Conservation (phyloP, 202 grass and related monocot species). For the Tripidium arundinaceum region DNA sequence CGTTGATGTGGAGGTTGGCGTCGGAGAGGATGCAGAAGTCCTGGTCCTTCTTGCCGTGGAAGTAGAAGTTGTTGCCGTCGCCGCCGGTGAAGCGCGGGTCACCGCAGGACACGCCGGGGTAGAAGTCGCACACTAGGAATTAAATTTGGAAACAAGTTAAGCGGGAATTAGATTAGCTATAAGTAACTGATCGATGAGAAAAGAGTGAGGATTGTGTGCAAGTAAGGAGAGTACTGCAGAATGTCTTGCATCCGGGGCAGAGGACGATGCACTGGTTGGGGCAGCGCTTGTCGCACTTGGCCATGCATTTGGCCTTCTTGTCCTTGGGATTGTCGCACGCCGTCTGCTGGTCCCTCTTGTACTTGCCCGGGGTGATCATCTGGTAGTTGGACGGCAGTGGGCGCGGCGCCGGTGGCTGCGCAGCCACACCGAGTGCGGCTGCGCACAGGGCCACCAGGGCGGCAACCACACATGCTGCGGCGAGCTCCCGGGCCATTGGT, state of each 20-base stretch:
- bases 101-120: slow-evolving; percentile 19
- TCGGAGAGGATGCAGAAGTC: slow-evolving; percentile 58
- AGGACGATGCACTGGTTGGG: slow-evolving; percentile 37
- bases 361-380: not conserved
- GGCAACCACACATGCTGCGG: not conserved
- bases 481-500: not conserved
- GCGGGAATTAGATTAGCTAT: too few species aligned
- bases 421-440: not conserved
- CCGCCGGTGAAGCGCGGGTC: not conserved
- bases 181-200: too few species aligned
- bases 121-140: slow-evolving; percentile 40
- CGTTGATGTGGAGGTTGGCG: slow-evolving; percentile 67
- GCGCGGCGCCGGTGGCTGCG: not conserved
- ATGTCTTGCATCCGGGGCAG: slow-evolving; percentile 45
- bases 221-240: slow-evolving; percentile 11
- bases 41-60: not conserved
- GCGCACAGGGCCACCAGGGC: not conserved
- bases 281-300: slow-evolving; percentile 34
- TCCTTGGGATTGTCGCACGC: not conserved
- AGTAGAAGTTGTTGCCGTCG: not conserved
- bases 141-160: too few species aligned
- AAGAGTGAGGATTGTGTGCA: too few species aligned
- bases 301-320: not conserved
- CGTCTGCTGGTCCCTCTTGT: not conserved
- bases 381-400: not conserved